Evolutionary conservation across 495 filamentous ascomycete species (phyloP).

Genomic region (Pyrenula aspistea): DNA sequence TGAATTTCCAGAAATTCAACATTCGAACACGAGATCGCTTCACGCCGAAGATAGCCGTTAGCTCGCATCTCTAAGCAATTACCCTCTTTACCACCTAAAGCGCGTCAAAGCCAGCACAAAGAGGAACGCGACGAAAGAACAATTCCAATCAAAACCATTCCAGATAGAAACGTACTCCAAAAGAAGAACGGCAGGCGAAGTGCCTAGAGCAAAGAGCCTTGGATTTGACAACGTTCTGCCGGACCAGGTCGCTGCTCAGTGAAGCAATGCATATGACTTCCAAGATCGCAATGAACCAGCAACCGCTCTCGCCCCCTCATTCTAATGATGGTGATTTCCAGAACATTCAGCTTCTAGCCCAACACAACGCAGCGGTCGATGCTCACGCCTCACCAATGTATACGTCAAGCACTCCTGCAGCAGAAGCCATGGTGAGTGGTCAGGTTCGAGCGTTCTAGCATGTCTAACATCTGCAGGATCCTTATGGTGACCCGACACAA

Average conservation of each 20-base stretch:
- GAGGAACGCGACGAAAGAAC: too few relatives aligned
- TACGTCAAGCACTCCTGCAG: not conserved
- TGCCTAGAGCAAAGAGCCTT: not conserved
- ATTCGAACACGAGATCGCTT: too few relatives aligned
- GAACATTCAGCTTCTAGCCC: slow-evolving; percentile 31
- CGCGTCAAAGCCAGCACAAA: not conserved
- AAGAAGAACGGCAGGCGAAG: not conserved
- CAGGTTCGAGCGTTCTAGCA: not conserved
- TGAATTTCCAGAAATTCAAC: not conserved
- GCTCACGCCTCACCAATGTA: not conserved
- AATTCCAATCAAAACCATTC: not conserved
- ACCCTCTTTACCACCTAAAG: not conserved
- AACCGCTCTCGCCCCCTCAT: slow-evolving; percentile 26
- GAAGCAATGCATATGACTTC: not conserved
- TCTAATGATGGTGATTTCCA: slow-evolving; percentile 11
- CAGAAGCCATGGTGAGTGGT: not conserved
- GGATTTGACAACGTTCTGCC: not conserved
- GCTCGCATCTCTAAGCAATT: not conserved
- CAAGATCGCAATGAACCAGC: not conserved
- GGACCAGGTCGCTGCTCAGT: not conserved
- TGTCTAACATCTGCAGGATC: not conserved
- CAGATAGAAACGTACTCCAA: not conserved
- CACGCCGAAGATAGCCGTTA: not conserved
- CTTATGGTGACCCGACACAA: not conserved
- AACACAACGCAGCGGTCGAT: slow-evolving; percentile 26